Conservation (phyloP, 169 alveolate genomes). For the Plasmodium fragile region DNA sequence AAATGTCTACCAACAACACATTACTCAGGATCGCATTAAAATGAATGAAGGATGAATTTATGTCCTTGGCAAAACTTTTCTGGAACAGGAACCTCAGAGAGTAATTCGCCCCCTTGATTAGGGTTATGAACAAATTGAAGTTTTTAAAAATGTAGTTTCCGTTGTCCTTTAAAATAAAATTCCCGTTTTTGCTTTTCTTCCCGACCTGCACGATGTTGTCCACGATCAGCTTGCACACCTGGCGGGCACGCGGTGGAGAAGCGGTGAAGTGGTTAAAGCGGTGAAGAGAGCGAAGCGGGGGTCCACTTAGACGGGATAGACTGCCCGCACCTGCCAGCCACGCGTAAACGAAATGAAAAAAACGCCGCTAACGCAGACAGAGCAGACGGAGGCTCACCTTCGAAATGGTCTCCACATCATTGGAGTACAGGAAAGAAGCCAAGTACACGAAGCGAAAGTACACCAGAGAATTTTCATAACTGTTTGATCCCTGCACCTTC, state of each 20-base stretch:
- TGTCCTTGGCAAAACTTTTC: constrained; percentile 32
- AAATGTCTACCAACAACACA: constrained; percentile 40
- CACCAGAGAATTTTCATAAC: constrained; percentile 38
- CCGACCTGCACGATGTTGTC: constrained; percentile 58
- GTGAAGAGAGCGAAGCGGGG: background rate
- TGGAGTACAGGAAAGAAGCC: constrained; percentile 46
- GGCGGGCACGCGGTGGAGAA: background rate
- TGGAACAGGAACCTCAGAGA: constrained; percentile 47
- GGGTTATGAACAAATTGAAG: constrained; percentile 39
- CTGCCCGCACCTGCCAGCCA: background rate
- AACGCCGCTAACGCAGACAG: background rate
- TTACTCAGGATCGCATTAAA: constrained; percentile 60
- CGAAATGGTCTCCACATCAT: constrained; percentile 42
- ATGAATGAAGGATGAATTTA: constrained; percentile 31
- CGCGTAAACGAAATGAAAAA: background rate
- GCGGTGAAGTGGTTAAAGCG: background rate
- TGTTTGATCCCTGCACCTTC: constrained; percentile 26
- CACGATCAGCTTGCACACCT: constrained; percentile 51
- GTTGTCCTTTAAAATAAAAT: constrained; percentile 32
- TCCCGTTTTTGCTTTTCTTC: constrained; percentile 54
- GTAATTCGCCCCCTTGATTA: constrained; percentile 57
- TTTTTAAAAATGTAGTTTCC: constrained; percentile 63
- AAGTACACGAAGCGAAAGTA: constrained; percentile 50
- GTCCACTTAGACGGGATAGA: background rate
- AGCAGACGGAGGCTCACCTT: constrained; percentile 13